Conservation (phyloP, 108 stramenopile genomes). For the Cyclotella atomus region DNA sequence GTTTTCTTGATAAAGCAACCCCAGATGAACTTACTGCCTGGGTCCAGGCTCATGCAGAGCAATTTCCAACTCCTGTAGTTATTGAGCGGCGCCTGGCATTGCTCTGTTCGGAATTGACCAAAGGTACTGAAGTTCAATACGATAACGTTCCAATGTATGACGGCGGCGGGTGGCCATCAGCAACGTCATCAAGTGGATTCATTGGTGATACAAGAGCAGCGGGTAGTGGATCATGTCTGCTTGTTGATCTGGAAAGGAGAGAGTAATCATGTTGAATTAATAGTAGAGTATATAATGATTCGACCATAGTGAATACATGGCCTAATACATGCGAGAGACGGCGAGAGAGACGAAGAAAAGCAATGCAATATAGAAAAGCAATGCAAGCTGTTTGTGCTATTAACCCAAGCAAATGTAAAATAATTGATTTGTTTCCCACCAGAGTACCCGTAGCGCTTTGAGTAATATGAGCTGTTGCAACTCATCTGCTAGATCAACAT, state of each 20-base stretch:
- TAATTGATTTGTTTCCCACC: no score
- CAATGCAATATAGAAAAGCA: no score
- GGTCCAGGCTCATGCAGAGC: constrained; percentile 60
- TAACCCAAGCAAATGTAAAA: no score
- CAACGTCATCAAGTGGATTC: neutral
- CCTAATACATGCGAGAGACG: no score
- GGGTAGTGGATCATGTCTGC: neutral
- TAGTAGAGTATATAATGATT: no score
- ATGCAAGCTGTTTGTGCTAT: no score
- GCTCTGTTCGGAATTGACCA: constrained; percentile 59
- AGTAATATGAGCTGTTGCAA: no score
- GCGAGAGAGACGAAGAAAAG: no score
- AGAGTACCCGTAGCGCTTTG: no score
- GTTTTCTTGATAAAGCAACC: constrained; percentile 26
- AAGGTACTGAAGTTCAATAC: constrained; percentile 52
- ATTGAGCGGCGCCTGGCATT: constrained; percentile 76
- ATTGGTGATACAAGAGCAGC: neutral
- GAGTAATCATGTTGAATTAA: no score
- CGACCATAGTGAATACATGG: no score
- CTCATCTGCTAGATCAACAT: no score
- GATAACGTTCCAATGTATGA: constrained; percentile 87
- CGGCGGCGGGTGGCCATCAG: constrained; percentile 79
- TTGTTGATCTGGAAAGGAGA: neutral
- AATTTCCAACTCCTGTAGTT: constrained; percentile 62
- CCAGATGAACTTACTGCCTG: constrained; percentile 58